These are phyloP conservation scores for Neospora caninum DNA, from an alignment of 169 alveolate genomes.

Conservation along the genomic window DNA sequence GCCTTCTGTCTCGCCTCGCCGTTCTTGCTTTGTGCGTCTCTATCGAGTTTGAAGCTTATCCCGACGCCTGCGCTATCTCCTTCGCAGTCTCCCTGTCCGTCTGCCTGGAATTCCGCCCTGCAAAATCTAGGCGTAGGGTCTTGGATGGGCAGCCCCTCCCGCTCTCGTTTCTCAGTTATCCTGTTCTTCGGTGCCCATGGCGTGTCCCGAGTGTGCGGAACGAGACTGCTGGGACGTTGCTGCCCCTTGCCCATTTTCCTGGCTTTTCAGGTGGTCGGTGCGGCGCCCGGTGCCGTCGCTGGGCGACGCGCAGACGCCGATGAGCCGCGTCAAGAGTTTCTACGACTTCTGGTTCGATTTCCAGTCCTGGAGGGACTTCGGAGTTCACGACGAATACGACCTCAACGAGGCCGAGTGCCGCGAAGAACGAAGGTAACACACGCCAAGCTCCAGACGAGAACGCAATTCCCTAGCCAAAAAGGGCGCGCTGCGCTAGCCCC, in stretches of 20 bases:
- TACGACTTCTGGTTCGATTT: conserved; percentile 70
- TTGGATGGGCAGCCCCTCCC: too few species aligned
- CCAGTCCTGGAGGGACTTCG: conserved; percentile 70
- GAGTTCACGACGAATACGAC: conserved; percentile 84
- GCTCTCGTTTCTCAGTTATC: too few species aligned
- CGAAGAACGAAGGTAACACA: conserved; percentile 82
- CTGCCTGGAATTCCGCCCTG: too few species aligned
- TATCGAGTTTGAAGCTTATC: too few species aligned
- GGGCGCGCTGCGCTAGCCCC: background rate
- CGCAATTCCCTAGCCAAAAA: too few species aligned
- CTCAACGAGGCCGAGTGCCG: conserved; percentile 85
- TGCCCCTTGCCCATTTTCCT: background rate
- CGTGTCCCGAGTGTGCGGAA: too few species aligned
- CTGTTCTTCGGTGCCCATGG: too few species aligned
- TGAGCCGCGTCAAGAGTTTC: conserved; percentile 48
- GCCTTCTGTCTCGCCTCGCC: background rate
- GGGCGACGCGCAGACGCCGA: conserved; percentile 60
- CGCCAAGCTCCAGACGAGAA: background rate
- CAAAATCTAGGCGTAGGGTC: too few species aligned
- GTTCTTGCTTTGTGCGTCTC: background rate
- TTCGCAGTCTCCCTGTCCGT: too few species aligned
- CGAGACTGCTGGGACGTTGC: too few species aligned
- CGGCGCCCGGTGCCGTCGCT: conserved; percentile 67
- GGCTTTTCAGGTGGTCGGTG: conserved; percentile 58
- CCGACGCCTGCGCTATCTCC: too few species aligned